Evolutionary conservation across 441 rosid genomes (phyloP), one percentile per base, ranked within the genome.

Genomic region (Theobroma grandiflorum): DNA sequence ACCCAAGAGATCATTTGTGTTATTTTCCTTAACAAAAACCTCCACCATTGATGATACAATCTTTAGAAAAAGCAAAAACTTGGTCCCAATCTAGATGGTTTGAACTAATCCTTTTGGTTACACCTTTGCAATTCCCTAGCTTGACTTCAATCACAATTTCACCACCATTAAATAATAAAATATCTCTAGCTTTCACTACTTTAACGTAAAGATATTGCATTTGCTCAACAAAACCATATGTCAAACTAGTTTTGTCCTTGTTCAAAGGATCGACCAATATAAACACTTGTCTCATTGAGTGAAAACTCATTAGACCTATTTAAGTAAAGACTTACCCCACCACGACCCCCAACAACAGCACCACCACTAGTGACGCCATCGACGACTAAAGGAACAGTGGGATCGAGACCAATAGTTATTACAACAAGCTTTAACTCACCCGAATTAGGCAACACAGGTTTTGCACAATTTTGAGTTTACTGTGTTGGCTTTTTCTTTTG

Each of bases 161-260:
- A 37, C 79, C 81, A 22, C 80, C 78, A 6, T 84, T 82, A 31
- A 86, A 84, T 8, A 78, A 55, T 0, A 84, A 79, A 61, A 85
- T 74, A 63, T 84, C 91, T 40, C 82, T 88, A 5, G 85, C 87
- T 73, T 88, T 90, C 82, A 90, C 88, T 0, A 90, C 84, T 59
- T 86, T 83, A n/a, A 88, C 87, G 52, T 88, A 90, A 75, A 88
- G 87, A 58, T 87, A 88, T 82, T 86, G 83, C 93, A 90, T 90
- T 88, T 84, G 93, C 90, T 89, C 93, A 18, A 90, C 93, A 50
- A 90, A 86, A 74, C 88, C 93, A 65, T 90, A 90, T 12, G 93
- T 90, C 8, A 89, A 85, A 38, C 89, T 83, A 11, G 86, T 85
- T 77, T 90, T 90, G 87, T 88, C 91, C 80, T 82, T 88, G 83